A percentile compares a stretch with the other conserved stretches of the same genome.
Evolutionary conservation across 1,284 basidiomycete genomes (phyloP).

Genomic region (Cystobasidium pallidum): DNA sequence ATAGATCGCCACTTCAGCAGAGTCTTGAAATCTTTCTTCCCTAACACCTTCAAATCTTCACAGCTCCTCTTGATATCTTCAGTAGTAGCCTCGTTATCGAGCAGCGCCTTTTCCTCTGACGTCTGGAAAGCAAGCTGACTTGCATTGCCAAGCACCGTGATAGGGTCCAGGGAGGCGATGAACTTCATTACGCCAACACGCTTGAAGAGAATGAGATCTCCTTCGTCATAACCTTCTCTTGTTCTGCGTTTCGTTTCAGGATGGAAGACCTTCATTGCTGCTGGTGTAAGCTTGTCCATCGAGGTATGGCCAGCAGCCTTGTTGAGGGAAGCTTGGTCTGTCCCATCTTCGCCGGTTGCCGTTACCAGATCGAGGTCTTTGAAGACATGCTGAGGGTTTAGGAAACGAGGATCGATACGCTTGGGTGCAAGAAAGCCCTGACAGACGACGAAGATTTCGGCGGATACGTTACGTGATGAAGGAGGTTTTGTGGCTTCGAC

Average conservation of each 20-base stretch:
- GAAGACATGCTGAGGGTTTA: slow-evolving; percentile 97
- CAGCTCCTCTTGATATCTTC: slow-evolving; percentile 79
- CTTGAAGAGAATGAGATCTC: slow-evolving; percentile 89
- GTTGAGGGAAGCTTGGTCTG: slow-evolving; percentile 43
- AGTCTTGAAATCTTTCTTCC: slow-evolving; percentile 94
- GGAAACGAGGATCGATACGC: slow-evolving; percentile 95
- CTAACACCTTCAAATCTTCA: slow-evolving; percentile 92
- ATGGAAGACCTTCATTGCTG: slow-evolving; percentile 79
- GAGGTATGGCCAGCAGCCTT: slow-evolving; percentile 39
- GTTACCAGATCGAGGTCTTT: slow-evolving; percentile 70
- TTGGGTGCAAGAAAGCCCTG: slow-evolving; percentile 93
- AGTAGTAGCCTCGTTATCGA: slow-evolving; percentile 71
- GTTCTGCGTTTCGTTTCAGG: slow-evolving; percentile 94
- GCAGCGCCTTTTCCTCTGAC: slow-evolving; percentile 83
- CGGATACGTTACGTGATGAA: slow-evolving; percentile 97
- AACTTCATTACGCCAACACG: slow-evolving; percentile 74
- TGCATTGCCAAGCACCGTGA: slow-evolving; percentile 76
- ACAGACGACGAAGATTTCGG: slow-evolving; percentile 99
- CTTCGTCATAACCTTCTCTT: slow-evolving; percentile 94
- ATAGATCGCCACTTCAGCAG: slow-evolving; percentile 88
- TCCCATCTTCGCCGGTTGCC: slow-evolving; percentile 33
- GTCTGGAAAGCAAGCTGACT: slow-evolving; percentile 81
- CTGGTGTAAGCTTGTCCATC: slow-evolving; percentile 61
- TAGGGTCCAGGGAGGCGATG: slow-evolving; percentile 67
- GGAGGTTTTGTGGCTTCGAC: slow-evolving; percentile 99